Evolutionary conservation across 495 filamentous ascomycete species (phyloP).

Genomic region (Elasticomyces elasticus): DNA sequence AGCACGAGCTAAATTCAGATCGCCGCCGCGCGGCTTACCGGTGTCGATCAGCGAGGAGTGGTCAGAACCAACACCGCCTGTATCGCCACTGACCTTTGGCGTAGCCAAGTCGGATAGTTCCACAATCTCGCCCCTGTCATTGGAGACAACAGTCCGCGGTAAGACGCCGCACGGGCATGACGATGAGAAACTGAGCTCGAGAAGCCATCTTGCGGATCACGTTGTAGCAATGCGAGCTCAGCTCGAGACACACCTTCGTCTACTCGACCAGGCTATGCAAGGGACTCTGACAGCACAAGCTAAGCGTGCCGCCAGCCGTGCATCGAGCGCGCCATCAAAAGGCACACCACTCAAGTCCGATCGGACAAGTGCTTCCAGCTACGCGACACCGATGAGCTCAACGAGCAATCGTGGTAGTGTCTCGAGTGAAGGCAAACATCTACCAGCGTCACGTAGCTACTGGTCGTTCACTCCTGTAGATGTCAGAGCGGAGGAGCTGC

Average conservation of each 20-base stretch:
- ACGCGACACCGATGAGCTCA: neutral
- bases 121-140: conserved; percentile 10
- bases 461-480: conserved; percentile 7
- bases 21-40: neutral
- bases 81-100: conserved; percentile 2
- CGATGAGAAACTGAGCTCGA: neutral
- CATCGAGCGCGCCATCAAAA: neutral
- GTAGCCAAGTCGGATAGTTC: neutral
- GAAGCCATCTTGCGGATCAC: neutral
- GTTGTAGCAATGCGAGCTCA: conserved; percentile 7
- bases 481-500: neutral
- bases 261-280: conserved; percentile 1
- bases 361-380: neutral
- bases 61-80: neutral
- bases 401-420: conserved; percentile 1
- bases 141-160: neutral
- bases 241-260: conserved; percentile 10
- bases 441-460: neutral
- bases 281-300: conserved; percentile 6
- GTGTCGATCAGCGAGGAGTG: neutral
- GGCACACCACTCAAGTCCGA: conserved; percentile 1
- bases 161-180: neutral
- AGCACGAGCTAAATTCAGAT: neutral
- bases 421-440: neutral
- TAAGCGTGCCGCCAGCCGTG: neutral